These are phyloP conservation scores for Ophiosphaerella korrae DNA, from an alignment of 2,329 filamentous ascomycete species.

Conservation along the genomic window DNA sequence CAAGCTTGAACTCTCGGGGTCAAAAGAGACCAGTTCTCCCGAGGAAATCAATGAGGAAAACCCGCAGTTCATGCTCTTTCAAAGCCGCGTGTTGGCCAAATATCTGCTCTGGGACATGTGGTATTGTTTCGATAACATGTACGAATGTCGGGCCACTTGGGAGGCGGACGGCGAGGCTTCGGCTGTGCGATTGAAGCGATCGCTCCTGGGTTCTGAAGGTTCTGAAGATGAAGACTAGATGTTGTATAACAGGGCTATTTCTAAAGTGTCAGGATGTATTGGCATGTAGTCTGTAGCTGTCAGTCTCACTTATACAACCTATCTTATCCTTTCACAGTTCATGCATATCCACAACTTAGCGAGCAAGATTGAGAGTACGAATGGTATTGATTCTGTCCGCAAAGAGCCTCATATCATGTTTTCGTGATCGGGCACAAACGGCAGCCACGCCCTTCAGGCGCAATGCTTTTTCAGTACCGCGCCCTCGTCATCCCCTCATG, in stretches of 20 bases:
- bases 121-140: slow-evolving; percentile 8
- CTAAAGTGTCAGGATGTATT: not conserved
- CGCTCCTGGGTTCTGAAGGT: slow-evolving; percentile 10
- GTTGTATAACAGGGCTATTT: not conserved
- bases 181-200: slow-evolving; percentile 7
- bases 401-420: slow-evolving; percentile 21
- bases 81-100: slow-evolving; percentile 15
- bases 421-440: slow-evolving; percentile 21
- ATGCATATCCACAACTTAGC: too few species aligned
- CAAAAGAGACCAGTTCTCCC: not conserved
- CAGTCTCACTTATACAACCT: not conserved
- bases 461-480: slow-evolving; percentile 20
- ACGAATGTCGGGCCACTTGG: slow-evolving; percentile 16
- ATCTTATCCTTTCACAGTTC: not conserved
- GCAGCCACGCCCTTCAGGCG: slow-evolving; percentile 9
- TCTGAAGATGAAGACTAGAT: slow-evolving; percentile 2
- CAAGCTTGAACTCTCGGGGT: too few species aligned
- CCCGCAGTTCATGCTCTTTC: slow-evolving; percentile 16
- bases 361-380: slow-evolving; percentile 12
- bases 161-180: slow-evolving; percentile 11
- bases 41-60: slow-evolving; percentile 1
- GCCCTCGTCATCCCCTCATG: slow-evolving; percentile 18
- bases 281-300: not conserved
- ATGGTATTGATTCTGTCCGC: slow-evolving; percentile 27
- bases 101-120: slow-evolving; percentile 16